These are phyloP conservation scores for Pseudocercospora vitis DNA, from an alignment of 2,329 filamentous ascomycete genomes.

Conservation along the genomic window DNA sequence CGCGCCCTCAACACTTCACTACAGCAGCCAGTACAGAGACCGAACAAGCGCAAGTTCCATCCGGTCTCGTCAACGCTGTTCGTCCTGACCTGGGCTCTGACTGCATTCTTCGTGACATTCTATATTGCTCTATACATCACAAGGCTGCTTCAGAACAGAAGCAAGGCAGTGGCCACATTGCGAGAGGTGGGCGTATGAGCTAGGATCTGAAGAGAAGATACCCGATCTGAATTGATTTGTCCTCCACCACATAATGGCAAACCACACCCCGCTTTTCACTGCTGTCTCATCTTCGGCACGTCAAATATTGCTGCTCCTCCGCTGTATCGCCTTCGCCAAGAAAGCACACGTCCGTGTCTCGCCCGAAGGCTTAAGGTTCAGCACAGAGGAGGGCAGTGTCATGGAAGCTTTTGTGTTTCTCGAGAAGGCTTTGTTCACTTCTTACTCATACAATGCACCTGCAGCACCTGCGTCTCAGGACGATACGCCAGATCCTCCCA, in stretches of 20 bases:
- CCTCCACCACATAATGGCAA: slow-evolving; percentile 39
- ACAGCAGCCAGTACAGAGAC: slow-evolving; percentile 4
- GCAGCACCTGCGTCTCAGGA: slow-evolving; percentile 40
- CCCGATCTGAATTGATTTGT: slow-evolving; percentile 6
- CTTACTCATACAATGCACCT: slow-evolving; percentile 68
- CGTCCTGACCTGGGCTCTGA: slow-evolving; percentile 25
- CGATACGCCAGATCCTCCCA: slow-evolving; percentile 55
- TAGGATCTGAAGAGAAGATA: slow-evolving; percentile 9
- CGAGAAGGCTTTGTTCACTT: slow-evolving; percentile 84
- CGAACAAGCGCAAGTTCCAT: slow-evolving; percentile 22
- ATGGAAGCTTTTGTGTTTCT: slow-evolving; percentile 90
- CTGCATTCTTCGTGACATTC: slow-evolving; percentile 28
- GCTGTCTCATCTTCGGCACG: slow-evolving; percentile 76
- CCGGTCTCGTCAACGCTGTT: slow-evolving; percentile 31
- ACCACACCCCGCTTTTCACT: slow-evolving; percentile 60
- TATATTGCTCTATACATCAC: slow-evolving; percentile 19
- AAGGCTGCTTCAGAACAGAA: not conserved
- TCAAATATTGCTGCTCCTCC: slow-evolving; percentile 66
- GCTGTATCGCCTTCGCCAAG: slow-evolving; percentile 61
- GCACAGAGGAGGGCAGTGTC: slow-evolving; percentile 81
- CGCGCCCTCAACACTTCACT: too few relatives aligned
- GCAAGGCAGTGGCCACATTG: not conserved
- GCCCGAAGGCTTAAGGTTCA: slow-evolving; percentile 80
- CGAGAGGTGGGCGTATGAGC: not conserved
- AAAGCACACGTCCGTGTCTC: slow-evolving; percentile 74